Evolutionary conservation across 2,329 filamentous ascomycete species (phyloP).

Genomic region (Neonectria ditissima): DNA sequence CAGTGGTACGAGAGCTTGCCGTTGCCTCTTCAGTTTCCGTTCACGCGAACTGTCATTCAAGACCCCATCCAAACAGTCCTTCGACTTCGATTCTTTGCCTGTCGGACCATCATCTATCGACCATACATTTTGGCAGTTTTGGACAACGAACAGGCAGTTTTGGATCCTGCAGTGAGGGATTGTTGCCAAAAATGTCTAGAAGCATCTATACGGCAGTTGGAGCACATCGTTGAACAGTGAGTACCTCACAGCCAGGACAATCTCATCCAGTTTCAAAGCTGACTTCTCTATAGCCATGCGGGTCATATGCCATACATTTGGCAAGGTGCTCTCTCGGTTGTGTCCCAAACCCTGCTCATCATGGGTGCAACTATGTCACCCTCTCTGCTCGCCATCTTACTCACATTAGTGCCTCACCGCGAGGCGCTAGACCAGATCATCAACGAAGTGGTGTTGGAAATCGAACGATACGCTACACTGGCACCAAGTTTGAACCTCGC

Average conservation of each 20-base stretch:
- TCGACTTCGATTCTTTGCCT: conserved; percentile 84
- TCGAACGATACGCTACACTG: conserved; percentile 78
- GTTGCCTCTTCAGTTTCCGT: conserved; percentile 80
- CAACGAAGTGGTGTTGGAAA: conserved; percentile 79
- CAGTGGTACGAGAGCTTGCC: conserved; percentile 89
- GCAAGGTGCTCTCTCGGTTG: conserved; percentile 86
- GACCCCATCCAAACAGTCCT: conserved; percentile 85
- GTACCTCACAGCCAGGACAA: conserved; percentile 48
- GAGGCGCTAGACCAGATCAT: conserved; percentile 81
- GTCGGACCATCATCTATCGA: conserved; percentile 86
- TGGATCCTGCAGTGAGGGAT: conserved; percentile 79
- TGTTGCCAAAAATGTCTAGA: conserved; percentile 86
- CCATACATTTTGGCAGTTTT: conserved; percentile 85
- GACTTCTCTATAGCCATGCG: conserved; percentile 67
- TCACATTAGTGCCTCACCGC: conserved; percentile 65
- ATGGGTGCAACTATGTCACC: conserved; percentile 89
- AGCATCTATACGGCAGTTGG: conserved; percentile 81
- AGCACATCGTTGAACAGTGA: conserved; percentile 82
- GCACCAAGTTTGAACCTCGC: conserved; percentile 81
- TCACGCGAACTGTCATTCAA: conserved; percentile 72
- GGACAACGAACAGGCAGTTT: conserved; percentile 78
- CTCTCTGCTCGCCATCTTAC: conserved; percentile 74
- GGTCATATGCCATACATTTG: conserved; percentile 88
- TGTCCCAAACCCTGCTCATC: conserved; percentile 82
- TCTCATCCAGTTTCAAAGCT: conserved; percentile 30